phyloP scores from a whole-genome alignment of 495 filamentous ascomycete genomes.

The Aspergillus diversus region DNA sequence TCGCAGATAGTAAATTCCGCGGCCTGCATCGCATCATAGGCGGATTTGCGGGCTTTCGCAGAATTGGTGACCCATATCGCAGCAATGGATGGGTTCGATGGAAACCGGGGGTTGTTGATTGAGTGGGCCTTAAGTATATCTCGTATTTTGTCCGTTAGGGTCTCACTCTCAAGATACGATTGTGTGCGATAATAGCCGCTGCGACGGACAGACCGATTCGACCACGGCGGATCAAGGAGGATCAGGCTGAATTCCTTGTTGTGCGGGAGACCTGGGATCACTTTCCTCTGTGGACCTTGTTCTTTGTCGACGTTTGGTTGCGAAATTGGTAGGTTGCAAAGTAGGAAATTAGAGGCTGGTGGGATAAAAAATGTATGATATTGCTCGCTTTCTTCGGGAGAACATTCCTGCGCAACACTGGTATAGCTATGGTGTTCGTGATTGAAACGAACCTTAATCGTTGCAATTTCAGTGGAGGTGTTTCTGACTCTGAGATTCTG shows the following conservation, averaged over 20 bases:
- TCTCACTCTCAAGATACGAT: constrained; percentile 37
- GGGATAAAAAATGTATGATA: constrained; percentile 49
- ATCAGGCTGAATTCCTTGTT: constrained; percentile 70
- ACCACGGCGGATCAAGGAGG: constrained; percentile 92
- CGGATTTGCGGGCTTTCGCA: constrained; percentile 55
- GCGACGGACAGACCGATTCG: constrained; percentile 81
- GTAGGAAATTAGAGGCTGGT: constrained; percentile 54
- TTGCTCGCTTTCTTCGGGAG: neutral
- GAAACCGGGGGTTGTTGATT: constrained; percentile 1
- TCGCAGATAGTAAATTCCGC: constrained; percentile 70
- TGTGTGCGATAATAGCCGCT: constrained; percentile 67
- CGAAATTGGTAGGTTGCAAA: constrained; percentile 41
- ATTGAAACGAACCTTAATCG: constrained; percentile 26
- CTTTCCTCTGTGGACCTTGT: constrained; percentile 3
- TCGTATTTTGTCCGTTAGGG: constrained; percentile 32
- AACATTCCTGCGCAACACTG: neutral
- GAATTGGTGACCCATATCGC: constrained; percentile 94
- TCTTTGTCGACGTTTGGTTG: neutral
- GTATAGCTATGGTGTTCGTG: neutral
- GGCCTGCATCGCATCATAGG: constrained; percentile 61
- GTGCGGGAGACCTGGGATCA: constrained; percentile 34
- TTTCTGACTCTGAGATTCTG: constrained; percentile 38
- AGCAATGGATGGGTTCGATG: constrained; percentile 29
- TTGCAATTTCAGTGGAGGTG: constrained; percentile 32
- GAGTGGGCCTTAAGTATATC: constrained; percentile 38